Evolutionary conservation across 2,329 filamentous ascomycete genomes (phyloP), one percentile per base, ranked within the genome.

Genomic region (Cladosporium sp.): DNA sequence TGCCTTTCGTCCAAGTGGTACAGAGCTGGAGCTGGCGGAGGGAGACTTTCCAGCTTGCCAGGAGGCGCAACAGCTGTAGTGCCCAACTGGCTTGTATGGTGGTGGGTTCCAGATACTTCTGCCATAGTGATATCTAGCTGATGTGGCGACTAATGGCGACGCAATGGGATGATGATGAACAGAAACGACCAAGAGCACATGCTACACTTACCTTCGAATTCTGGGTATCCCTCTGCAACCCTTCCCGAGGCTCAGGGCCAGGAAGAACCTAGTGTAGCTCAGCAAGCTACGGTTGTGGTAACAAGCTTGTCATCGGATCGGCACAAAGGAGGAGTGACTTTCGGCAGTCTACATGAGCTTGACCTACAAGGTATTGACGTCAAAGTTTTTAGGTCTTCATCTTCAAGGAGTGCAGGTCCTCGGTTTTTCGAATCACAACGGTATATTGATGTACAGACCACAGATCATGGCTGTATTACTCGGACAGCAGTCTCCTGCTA

Each of bases 71-170:
- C 22, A 36, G 52, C 52, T 37, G 40, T 8, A n/a, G 19, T 12
- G 40, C 52, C 52, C 8, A 55, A 32, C 34, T 55, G 52, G 40
- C 52, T 55, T 55, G 28, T 20, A 8, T 55, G 40, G 17, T 55
- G 52, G 15, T 55, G 32, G 17, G 22, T 36, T 19, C n/a, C 28
- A 17, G 37, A 55, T 55, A 44, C 40, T 37, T 55, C 40, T 12
- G 52, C 52, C 52, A 55, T 55, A 17, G 19, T 47, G 13, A 25
- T 5, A 32, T 5, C 12, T 10, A 32, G 28, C 9, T 28, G 15
- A 45, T 22, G 12, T 24, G 39, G 12, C 6, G 13, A 42, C 12
- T 12, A 10, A 13, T 37, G 10, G 17, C 17, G 42, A 28, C 4
- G 28, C 25, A 44, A 44, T 28, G 22, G 4, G 40, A 45, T 45